Evolutionary conservation across 2,329 filamentous ascomycete genomes (phyloP).

Genomic region (Alternaria burnsii): DNA sequence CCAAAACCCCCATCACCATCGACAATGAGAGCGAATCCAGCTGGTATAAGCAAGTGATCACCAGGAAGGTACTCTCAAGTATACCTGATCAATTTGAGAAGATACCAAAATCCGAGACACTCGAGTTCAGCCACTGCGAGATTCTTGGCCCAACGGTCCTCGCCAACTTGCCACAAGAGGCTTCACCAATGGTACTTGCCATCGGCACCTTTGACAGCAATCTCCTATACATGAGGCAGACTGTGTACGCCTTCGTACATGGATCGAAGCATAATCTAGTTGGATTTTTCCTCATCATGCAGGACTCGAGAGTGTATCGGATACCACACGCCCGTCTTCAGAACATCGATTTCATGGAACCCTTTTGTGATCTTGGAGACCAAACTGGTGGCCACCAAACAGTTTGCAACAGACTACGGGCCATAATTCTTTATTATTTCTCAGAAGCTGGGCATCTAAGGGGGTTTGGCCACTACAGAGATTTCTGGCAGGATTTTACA

Average conservation of each 20-base stretch:
- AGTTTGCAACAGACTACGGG: neutral
- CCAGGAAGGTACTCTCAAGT: neutral
- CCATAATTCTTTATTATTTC: neutral
- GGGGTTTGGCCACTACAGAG: neutral
- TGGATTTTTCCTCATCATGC: neutral
- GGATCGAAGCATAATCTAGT: neutral
- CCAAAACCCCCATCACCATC: neutral
- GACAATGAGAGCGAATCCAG: neutral
- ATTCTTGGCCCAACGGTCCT: neutral
- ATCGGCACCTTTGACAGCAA: neutral
- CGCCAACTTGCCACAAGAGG: neutral
- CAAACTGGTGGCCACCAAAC: neutral
- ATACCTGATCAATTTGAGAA: neutral
- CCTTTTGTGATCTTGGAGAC: neutral
- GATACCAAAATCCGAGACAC: neutral
- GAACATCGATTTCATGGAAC: neutral
- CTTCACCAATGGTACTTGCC: neutral
- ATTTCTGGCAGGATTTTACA: neutral
- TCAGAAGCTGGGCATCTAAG: neutral
- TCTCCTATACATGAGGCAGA: fast-evolving
- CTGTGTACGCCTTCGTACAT: neutral
- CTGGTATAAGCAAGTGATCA: neutral
- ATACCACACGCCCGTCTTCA: fast-evolving
- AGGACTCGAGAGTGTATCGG: neutral
- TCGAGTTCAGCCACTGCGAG: neutral